phyloP scores from a whole-genome alignment of 805 yeast species.

The Starmerella geochares region DNA sequence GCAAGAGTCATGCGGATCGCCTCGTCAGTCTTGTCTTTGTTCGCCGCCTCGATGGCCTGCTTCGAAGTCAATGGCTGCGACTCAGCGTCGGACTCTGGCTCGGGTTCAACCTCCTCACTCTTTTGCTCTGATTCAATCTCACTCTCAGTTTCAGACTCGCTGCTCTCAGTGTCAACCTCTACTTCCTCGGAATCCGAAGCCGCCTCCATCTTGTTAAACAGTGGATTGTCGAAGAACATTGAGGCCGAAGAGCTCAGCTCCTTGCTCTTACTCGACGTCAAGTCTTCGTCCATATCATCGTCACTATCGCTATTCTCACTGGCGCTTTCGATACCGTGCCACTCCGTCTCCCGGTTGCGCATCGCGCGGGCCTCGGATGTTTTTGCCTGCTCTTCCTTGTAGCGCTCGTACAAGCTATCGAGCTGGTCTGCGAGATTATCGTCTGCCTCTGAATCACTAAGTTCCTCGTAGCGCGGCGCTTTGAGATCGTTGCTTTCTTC shows the following conservation, averaged over 20 bases:
- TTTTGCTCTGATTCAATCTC: conserved; percentile 2
- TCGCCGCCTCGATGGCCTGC: conserved; percentile 20
- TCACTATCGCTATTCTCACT: conserved; percentile 27
- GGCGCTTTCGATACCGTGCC: conserved; percentile 30
- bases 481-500: conserved; percentile 31
- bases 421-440: conserved; percentile 63
- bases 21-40: conserved; percentile 31
- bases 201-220: conserved; percentile 28
- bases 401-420: conserved; percentile 67
- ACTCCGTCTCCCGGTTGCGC: conserved; percentile 39
- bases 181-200: conserved; percentile 23
- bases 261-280: conserved; percentile 9
- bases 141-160: conserved; percentile 14
- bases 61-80: conserved; percentile 10
- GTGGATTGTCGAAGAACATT: conserved; percentile 34
- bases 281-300: conserved; percentile 21
- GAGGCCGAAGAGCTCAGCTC: conserved; percentile 28
- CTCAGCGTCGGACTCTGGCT: conserved; percentile 20
- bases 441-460: conserved; percentile 35
- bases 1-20: conserved; percentile 74
- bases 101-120: conserved; percentile 10
- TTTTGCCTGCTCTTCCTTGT: conserved; percentile 39
- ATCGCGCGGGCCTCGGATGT: conserved; percentile 46
- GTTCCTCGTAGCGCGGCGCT: conserved; percentile 18
- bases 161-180: conserved; percentile 24